Base-by-base conservation (phyloP, 441 rosid species). In the Rhodomyrtus psidioides region DNA sequence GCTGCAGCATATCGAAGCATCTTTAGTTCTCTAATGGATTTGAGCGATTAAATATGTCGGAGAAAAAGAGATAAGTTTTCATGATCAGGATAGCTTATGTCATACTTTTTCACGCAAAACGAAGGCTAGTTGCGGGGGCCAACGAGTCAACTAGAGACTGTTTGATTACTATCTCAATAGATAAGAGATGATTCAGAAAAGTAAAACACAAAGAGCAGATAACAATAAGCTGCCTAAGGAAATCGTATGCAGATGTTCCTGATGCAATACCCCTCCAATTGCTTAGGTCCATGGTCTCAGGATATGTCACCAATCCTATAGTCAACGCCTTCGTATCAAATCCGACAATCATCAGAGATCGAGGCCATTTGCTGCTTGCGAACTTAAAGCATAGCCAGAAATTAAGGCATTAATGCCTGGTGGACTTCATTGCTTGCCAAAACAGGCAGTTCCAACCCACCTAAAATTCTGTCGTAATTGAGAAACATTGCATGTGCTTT, bases 1-100 rank as follows among this genome's bases (percentile, higher is more conserved):
- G 93, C 99, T 97, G 90, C 81, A 76, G 51, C 51, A 86, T 55
- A 17, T 26, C 0, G 2, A 46, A 82, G 42, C 57, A 57, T 53
- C 79, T 70, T 70, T 70, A 70, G 79, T 39, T 39, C 49, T 39
- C 79, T 3, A 21, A 70, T 70, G 79, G 79, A 70, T 23, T 23
- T 70, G 79, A 9, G 44, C 3, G n/a, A 39, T 70, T 10, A 24
- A 70, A 70, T 70, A 70, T 21, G 79, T 70, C 13, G 2, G 49
- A 39, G 49, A 70, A 70, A 70, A 39, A 17, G 49, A 2, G 2
- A 39, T 70, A 30, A 0, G 42, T 21, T 39, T 30, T 42, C 49
- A 21, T 39, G 44, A 70, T 70, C 15, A 0, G 0, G 0, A 3
- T 70, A 39, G n/a, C 16, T 39, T 49, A 39, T 12, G 0, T 70